phyloP scores from a whole-genome alignment of 1,284 basidiomycete genomes.

The Irpex sp. region DNA sequence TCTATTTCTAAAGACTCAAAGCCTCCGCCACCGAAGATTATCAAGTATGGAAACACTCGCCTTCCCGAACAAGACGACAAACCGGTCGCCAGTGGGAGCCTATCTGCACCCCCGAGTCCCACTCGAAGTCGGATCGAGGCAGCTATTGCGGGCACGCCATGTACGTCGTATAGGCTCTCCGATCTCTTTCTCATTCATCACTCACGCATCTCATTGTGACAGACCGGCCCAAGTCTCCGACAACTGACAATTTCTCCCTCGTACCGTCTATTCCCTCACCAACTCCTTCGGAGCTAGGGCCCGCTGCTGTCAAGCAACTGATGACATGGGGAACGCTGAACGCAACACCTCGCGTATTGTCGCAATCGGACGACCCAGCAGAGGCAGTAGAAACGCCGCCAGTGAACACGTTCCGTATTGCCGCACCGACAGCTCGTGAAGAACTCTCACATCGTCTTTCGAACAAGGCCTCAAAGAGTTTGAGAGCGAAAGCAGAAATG shows the following conservation, averaged over 20 bases:
- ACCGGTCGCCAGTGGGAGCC: constrained; percentile 29
- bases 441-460: constrained; percentile 76
- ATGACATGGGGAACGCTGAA: constrained; percentile 93
- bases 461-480: constrained; percentile 62
- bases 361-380: constrained; percentile 54
- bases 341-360: constrained; percentile 82
- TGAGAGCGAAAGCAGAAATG: constrained; percentile 66
- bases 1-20: constrained; percentile 32
- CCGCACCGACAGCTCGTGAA: constrained; percentile 70
- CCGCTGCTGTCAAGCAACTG: constrained; percentile 75
- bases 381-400: constrained; percentile 36
- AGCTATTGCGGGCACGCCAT: constrained; percentile 81
- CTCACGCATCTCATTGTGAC: constrained; percentile 9
- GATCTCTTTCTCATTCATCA: constrained; percentile 7
- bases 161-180: constrained; percentile 35
- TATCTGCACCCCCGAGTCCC: constrained; percentile 76
- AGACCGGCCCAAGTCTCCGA: constrained; percentile 62
- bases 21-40: constrained; percentile 52
- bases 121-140: constrained; percentile 85
- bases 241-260: constrained; percentile 59
- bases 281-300: constrained; percentile 74
- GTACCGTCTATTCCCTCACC: constrained; percentile 86
- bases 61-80: constrained; percentile 63
- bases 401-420: constrained; percentile 65
- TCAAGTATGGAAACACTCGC: constrained; percentile 79